Evolutionary conservation across 805 yeast genomes (phyloP), one percentile per base, ranked within the genome.

Genomic region (Wickerhamomyces sydowiorum): DNA sequence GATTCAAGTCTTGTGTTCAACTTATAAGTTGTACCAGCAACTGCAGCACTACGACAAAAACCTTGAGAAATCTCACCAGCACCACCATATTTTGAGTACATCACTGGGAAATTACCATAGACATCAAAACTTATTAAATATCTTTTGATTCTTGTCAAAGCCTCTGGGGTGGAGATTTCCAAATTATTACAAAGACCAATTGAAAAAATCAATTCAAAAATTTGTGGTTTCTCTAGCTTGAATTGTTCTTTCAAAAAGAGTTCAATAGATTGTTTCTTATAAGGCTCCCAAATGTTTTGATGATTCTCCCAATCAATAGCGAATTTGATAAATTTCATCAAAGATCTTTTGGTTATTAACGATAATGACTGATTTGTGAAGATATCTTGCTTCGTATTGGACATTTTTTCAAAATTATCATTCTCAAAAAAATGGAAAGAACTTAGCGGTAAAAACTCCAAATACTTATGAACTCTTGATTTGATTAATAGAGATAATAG

Each of bases 61-160:
- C 97, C 99, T 66, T 91, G 99, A 14, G 96, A 82, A 22, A 91
- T 69, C 64, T 91, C 99, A 40, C 98, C 96, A 0, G 96, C 90
- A 3, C 96, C 95, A 43, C 98, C 99, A 65, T 82, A 91, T 69
- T 88, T 91, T 39, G 95, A 85, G 53, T 82, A 82, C 68, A 91
- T 72, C 12, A 86, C 95, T 3, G 99, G 97, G 72, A 93, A 91
- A 49, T 80, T 84, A 13, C 99, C 99, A 62, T 90, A 93, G 4
- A 90, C 87, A 53, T 90, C 96, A 58, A 87, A 82, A 15, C 96
- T 86, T 8, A 78, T 68, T 47, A 93, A 67, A 58, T 88, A 93
- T 42, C 97, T 75, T 60, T 86, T 82, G 44, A 91, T 88, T 49
- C 93, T 76, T 14, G 83, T 75, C 34, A 93, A 62, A 1, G 95